phyloP scores from a whole-genome alignment of 2,329 filamentous ascomycete genomes.

The Colletotrichum sp. region DNA sequence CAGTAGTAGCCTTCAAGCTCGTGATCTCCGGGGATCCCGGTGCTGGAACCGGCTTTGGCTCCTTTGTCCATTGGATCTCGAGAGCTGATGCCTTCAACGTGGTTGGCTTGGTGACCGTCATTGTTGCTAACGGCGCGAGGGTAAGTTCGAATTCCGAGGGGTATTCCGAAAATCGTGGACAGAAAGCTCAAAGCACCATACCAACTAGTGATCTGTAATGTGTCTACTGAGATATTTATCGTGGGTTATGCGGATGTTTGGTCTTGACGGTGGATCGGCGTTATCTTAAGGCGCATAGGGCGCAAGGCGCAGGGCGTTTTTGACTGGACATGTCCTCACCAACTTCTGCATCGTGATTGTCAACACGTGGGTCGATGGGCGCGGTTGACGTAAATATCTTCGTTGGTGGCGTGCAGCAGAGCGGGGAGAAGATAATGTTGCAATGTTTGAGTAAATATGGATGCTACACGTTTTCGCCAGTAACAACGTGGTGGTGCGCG shows the following conservation, averaged over 20 bases:
- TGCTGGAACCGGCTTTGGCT: background rate
- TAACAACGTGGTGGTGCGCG: background rate
- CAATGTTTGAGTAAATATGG: background rate
- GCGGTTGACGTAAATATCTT: background rate
- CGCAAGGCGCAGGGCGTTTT: background rate
- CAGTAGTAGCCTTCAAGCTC: conserved; percentile 34
- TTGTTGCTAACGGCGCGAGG: background rate
- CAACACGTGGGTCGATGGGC: background rate
- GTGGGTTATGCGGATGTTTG: background rate
- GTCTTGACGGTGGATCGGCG: background rate
- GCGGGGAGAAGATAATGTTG: background rate
- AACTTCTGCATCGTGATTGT: background rate
- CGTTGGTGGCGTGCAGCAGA: background rate
- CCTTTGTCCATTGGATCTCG: background rate
- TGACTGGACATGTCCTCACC: background rate
- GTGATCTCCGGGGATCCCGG: background rate
- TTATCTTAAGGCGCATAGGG: background rate
- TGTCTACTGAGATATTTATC: background rate
- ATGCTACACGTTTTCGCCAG: background rate
- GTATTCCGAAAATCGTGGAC: background rate
- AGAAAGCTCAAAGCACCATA: fast-evolving
- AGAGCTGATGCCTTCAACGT: background rate
- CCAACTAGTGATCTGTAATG: background rate
- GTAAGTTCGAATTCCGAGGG: background rate
- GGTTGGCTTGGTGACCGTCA: background rate